Base-by-base conservation (phyloP, 1,139 yeast species). In the Zygoascus meyerae region DNA sequence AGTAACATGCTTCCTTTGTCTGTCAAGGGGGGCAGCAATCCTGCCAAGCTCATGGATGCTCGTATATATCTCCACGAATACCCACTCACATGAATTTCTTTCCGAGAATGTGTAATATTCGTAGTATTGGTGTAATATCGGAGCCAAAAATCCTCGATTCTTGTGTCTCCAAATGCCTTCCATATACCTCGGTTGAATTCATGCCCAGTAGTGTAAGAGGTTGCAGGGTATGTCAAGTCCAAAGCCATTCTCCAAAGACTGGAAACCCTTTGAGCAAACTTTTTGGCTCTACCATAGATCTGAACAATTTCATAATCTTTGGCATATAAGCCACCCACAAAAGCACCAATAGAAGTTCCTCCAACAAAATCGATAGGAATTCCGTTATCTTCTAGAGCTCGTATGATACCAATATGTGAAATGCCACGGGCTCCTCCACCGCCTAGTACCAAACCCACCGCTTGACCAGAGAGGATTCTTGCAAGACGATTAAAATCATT, bases 361-460 rank as follows among this genome's bases (percentile, higher is more conserved):
- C 98, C 98, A 47, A 92, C 79, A 52, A 90, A 72, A 65, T 92
- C 98, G 39, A 92, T 81, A 0, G 98, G 98, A 8, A 92, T 86
- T 0, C 97, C 97, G 50, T 81, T 81, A 55, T 86, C 94, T 63
- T 92, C 97, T n/a, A 92, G 69, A 0, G 97, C 96, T 46, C 82
- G 79, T n/a, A 92, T 79, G 2, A 92, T 83, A 5, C 98, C 98
- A 42, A 90, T 75, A 62, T 92, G 98, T 7, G 96, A 79, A 12
- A 92, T 75, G 1, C 98, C 98, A 57, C 98, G 74, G 0, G 98
- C 95, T 29, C 98, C 98, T 40, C 98, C 98, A 11, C 98, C 98
- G 3, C 98, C 98, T 7, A 92, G 72, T 2, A 92, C 97, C 15
- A 92, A 70, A 0, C 97, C 98, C 34, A 92, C 87, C 0, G 96